Percentiles rank a stretch among this genome's conserved stretches.
These are phyloP conservation scores for Arxiozyma bovina DNA, from an alignment of 1,139 yeast genomes.

Conservation along the genomic window DNA sequence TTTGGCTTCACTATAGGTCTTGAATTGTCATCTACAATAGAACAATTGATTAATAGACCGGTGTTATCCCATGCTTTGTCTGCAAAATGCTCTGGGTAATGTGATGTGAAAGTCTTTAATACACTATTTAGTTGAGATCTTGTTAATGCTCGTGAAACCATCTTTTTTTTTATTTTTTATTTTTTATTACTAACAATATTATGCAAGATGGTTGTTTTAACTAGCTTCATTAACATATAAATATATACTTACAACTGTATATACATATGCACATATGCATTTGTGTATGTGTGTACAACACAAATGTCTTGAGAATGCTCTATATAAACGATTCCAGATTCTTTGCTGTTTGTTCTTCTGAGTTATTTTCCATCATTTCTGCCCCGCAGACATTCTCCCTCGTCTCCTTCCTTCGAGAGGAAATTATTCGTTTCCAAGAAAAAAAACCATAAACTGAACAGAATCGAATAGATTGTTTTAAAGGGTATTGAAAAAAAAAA, in stretches of 20 bases:
- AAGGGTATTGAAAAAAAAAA: background rate
- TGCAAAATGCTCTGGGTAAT: constrained; percentile 68
- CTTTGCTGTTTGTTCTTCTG: too few relatives aligned
- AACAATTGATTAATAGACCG: constrained; percentile 68
- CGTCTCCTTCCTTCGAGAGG: too few relatives aligned
- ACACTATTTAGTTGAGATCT: constrained; percentile 38
- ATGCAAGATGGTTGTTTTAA: too few relatives aligned
- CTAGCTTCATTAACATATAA: too few relatives aligned
- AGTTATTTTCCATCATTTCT: too few relatives aligned
- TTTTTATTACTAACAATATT: background rate
- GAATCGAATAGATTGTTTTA: background rate
- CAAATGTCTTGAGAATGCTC: too few relatives aligned
- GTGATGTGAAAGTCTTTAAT: constrained; percentile 50
- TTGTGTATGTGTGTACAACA: too few relatives aligned
- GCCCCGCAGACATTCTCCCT: background rate
- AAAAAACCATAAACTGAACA: background rate
- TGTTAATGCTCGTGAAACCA: constrained; percentile 3
- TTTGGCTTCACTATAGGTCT: constrained; percentile 24
- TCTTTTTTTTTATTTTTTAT: too few relatives aligned
- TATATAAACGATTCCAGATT: too few relatives aligned
- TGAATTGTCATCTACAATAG: constrained; percentile 16
- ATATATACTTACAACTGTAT: too few relatives aligned
- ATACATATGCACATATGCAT: too few relatives aligned
- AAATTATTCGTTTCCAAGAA: background rate
- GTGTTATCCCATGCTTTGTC: constrained; percentile 92